phyloP scores from a whole-genome alignment of 192 early-diverging fungal genomes.

The Podila verticillata region DNA sequence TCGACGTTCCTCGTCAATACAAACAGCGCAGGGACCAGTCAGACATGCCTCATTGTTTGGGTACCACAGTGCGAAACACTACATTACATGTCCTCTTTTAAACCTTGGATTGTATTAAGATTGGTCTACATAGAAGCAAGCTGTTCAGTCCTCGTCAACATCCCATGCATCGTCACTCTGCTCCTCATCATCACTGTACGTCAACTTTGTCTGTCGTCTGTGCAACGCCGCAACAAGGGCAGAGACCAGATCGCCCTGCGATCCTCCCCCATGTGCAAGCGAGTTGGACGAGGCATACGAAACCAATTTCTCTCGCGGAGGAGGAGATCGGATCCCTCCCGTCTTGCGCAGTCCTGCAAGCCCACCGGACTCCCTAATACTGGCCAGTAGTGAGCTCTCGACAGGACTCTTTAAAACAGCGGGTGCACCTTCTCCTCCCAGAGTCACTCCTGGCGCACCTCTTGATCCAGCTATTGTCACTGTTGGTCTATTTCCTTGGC shows the following conservation, averaged over 20 bases:
- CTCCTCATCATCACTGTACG: conserved; percentile 45
- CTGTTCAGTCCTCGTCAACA: conserved; percentile 14
- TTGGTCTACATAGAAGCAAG: too few relatives aligned
- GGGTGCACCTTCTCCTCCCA: background rate
- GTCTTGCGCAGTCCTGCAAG: conserved; percentile 47
- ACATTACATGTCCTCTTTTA: background rate
- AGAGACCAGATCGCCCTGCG: conserved; percentile 39
- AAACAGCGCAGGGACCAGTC: too few relatives aligned
- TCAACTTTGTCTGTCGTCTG: conserved; percentile 40
- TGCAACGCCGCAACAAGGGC: conserved; percentile 45
- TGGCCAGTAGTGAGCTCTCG: conserved; percentile 31
- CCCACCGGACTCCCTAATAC: conserved; percentile 47
- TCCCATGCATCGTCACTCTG: conserved; percentile 45
- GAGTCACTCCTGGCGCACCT: background rate
- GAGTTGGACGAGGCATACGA: background rate
- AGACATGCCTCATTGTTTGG: too few relatives aligned
- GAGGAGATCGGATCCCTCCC: conserved; percentile 36
- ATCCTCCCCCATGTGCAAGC: conserved; percentile 3
- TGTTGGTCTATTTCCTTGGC: background rate
- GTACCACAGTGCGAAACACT: too few relatives aligned
- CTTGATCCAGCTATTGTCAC: background rate
- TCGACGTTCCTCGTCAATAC: too few relatives aligned
- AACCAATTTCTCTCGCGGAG: conserved; percentile 4
- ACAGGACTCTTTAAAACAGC: conserved; percentile 12
- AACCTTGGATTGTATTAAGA: too few relatives aligned